phyloP scores from a whole-genome alignment of 2,329 filamentous ascomycete species.

The Penicillium sp. region DNA sequence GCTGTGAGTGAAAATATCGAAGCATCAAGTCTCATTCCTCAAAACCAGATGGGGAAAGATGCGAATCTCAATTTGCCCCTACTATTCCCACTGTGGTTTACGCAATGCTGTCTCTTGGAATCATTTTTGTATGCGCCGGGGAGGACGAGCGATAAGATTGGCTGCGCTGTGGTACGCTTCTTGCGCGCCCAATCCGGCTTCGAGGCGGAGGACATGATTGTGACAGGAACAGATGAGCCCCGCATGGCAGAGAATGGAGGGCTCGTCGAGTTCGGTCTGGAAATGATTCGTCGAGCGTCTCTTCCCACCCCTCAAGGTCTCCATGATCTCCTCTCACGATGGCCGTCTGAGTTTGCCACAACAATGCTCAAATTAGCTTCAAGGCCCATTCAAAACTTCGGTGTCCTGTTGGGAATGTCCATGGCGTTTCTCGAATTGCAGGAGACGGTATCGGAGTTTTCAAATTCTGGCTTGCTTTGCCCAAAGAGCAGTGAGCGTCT shows the following conservation, averaged over 20 bases:
- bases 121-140: slow-evolving; percentile 36
- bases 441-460: slow-evolving; percentile 1
- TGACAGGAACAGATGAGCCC: slow-evolving; percentile 11
- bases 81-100: slow-evolving; percentile 40
- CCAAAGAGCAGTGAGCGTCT: slow-evolving; percentile 1
- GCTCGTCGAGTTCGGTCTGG: slow-evolving; percentile 10
- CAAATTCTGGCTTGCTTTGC: slow-evolving; percentile 2
- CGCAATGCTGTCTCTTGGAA: slow-evolving; percentile 40
- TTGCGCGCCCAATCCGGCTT: slow-evolving; percentile 45
- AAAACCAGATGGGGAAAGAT: not conserved
- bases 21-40: not conserved
- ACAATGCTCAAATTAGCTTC: slow-evolving; percentile 10
- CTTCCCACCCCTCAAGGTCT: slow-evolving; percentile 1
- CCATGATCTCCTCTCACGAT: not conserved
- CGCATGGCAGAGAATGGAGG: not conserved
- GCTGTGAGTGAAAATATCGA: not conserved
- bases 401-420: slow-evolving; percentile 8
- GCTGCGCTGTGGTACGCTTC: slow-evolving; percentile 37
- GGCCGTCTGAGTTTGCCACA: slow-evolving; percentile 8
- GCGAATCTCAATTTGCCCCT: not conserved
- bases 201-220: slow-evolving; percentile 6
- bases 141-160: slow-evolving; percentile 32
- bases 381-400: slow-evolving; percentile 9
- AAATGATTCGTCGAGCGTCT: slow-evolving; percentile 5
- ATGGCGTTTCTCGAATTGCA: slow-evolving; percentile 12